Evolutionary conservation across 2,329 filamentous ascomycete species (phyloP).

Genomic region (Aspergillus fructus): DNA sequence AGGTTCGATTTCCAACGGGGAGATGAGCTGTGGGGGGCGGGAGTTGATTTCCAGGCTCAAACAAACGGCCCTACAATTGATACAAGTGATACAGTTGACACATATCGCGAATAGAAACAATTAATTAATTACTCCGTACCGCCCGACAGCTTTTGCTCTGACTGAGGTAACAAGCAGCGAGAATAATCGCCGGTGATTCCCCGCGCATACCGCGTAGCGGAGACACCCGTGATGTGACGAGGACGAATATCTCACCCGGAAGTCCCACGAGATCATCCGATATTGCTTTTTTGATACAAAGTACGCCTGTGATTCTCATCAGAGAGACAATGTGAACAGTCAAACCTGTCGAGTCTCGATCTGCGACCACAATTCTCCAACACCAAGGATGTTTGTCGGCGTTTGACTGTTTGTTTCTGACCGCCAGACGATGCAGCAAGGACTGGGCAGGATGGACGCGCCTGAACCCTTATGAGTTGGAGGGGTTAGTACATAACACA

Average conservation of each 20-base stretch:
- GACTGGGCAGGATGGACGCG: not conserved
- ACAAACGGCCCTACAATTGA: not conserved
- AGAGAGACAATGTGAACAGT: not conserved
- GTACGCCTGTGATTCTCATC: not conserved
- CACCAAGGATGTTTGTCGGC: not conserved
- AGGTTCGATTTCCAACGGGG: not conserved
- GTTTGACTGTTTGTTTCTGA: conserved; percentile 5
- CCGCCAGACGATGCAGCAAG: not conserved
- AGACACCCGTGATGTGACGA: not conserved
- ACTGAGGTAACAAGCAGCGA: not conserved
- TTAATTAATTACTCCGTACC: not conserved
- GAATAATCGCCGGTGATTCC: conserved; percentile 13
- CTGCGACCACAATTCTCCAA: not conserved
- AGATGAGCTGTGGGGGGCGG: not conserved
- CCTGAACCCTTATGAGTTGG: conserved; percentile 6
- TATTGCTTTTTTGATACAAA: conserved; percentile 1
- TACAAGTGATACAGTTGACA: not conserved
- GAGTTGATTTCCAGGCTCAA: not conserved
- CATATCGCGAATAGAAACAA: not conserved
- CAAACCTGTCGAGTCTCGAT: not conserved
- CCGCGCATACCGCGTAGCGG: conserved; percentile 18
- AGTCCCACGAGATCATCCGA: conserved; percentile 12
- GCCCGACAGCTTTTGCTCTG: no score
- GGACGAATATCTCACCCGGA: not conserved
- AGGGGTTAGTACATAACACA: not conserved